phyloP scores from a whole-genome alignment of 1,284 basidiomycete genomes.

The Tilletiopsis washingtonensis region DNA sequence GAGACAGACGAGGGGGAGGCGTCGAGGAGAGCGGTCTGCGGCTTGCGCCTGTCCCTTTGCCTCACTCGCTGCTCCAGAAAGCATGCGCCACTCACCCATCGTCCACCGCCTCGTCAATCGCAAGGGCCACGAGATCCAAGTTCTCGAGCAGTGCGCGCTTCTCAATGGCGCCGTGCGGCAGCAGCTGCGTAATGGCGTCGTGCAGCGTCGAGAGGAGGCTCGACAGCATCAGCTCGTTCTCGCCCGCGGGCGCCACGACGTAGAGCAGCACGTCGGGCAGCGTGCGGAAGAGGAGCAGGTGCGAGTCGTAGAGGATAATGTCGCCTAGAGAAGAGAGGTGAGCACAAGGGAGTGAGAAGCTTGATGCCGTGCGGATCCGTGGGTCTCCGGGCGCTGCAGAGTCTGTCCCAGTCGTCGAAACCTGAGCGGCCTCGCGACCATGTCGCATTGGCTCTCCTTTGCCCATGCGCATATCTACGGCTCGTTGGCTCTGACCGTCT shows the following conservation, averaged over 20 bases:
- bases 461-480: too few species aligned
- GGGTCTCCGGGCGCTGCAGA: too few species aligned
- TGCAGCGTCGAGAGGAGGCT: conserved; percentile 72
- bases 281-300: conserved; percentile 86
- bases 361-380: too few species aligned
- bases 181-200: conserved; percentile 74
- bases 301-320: conserved; percentile 83
- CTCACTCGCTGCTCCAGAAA: neutral
- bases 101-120: conserved; percentile 93
- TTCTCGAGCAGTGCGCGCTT: conserved; percentile 92
- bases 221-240: conserved; percentile 96
- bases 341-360: neutral
- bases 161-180: conserved; percentile 73
- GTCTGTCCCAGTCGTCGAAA: too few species aligned
- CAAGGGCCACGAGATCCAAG: conserved; percentile 82
- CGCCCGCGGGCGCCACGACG: conserved; percentile 74
- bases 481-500: too few species aligned
- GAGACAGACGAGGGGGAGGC: neutral
- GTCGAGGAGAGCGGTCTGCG: neutral
- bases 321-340: conserved; percentile 51
- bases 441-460: too few species aligned
- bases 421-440: too few species aligned
- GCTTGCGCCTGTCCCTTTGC: too few species aligned
- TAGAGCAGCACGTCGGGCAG: conserved; percentile 93
- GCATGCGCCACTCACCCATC: conserved; percentile 66